These are phyloP conservation scores for Chlamydomonas reinhardtii DNA, from an alignment of 163 green algal genomes.

Conservation along the genomic window DNA sequence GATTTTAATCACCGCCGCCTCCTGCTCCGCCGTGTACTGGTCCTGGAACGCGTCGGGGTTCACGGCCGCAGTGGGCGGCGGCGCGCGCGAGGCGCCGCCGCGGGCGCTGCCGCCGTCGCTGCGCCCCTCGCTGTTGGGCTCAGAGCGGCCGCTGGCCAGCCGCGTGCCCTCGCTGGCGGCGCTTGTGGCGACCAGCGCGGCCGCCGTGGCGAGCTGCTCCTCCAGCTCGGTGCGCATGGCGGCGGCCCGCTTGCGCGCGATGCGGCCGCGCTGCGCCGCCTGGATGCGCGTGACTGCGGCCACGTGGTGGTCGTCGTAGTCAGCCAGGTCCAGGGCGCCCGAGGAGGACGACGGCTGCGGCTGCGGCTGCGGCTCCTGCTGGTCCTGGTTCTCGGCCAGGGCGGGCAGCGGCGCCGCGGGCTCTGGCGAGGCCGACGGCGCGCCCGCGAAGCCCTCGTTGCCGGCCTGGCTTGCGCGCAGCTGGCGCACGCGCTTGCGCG, in stretches of 20 bases:
- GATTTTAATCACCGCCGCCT: constrained; percentile 53
- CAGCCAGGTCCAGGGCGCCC: background rate
- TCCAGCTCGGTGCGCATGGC: background rate
- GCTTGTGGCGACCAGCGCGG: too few species aligned
- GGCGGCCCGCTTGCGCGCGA: constrained; percentile 22
- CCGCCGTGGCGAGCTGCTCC: background rate
- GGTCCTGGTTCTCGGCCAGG: too few species aligned
- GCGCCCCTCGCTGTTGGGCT: background rate
- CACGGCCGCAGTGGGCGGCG: background rate
- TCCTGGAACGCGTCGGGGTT: background rate
- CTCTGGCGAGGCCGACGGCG: background rate
- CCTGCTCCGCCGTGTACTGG: constrained; percentile 11
- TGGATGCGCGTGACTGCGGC: constrained; percentile 44
- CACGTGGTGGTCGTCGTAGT: constrained; percentile 32
- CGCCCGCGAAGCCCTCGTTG: too few species aligned
- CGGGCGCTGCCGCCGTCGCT: background rate
- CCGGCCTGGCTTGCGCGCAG: background rate
- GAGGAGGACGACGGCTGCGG: background rate
- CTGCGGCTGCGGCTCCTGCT: background rate
- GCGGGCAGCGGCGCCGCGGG: too few species aligned
- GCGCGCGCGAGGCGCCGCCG: background rate
- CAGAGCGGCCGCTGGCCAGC: too few species aligned
- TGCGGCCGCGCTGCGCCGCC: constrained; percentile 30
- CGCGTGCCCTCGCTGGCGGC: too few species aligned
- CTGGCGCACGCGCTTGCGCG: constrained; percentile 15